These are phyloP conservation scores for Coemansia interrupta DNA, from an alignment of 192 early-diverging fungal genomes.

Conservation along the genomic window DNA sequence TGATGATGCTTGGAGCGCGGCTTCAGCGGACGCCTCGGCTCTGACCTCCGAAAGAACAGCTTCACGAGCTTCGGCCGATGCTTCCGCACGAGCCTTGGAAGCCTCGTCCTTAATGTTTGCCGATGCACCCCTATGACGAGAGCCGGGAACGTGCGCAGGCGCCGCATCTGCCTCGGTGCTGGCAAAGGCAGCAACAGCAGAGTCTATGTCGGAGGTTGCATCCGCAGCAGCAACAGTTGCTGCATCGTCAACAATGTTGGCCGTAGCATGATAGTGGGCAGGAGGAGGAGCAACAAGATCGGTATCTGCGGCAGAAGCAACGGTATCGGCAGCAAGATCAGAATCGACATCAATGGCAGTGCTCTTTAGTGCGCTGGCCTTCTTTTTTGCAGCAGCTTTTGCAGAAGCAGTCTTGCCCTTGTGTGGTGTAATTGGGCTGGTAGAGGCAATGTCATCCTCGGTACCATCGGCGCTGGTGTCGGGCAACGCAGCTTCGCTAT, in stretches of 20 bases:
- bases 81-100: constrained; percentile 21
- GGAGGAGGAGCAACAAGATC: not conserved
- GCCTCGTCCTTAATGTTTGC: constrained; percentile 31
- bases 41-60: constrained; percentile 39
- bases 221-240: not conserved
- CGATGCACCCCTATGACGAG: constrained; percentile 8
- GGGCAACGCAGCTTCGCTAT: no score
- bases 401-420: constrained; percentile 1
- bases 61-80: constrained; percentile 32
- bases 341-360: constrained; percentile 1
- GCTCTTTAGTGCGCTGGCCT: no score
- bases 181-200: not conserved
- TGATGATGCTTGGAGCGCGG: constrained; percentile 33
- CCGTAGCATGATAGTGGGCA: constrained; percentile 1
- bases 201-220: constrained; percentile 6
- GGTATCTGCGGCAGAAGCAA: constrained; percentile 4
- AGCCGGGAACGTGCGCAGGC: constrained; percentile 11
- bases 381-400: not conserved
- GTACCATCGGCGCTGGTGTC: not conserved
- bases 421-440: not conserved
- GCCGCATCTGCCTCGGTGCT: constrained; percentile 5
- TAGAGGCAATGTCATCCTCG: not conserved
- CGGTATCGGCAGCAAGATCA: constrained; percentile 1
- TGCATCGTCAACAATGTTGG: not conserved
- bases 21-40: constrained; percentile 43